phyloP scores from a whole-genome alignment of 2,329 filamentous ascomycete genomes.

The Xylaria sp. region DNA sequence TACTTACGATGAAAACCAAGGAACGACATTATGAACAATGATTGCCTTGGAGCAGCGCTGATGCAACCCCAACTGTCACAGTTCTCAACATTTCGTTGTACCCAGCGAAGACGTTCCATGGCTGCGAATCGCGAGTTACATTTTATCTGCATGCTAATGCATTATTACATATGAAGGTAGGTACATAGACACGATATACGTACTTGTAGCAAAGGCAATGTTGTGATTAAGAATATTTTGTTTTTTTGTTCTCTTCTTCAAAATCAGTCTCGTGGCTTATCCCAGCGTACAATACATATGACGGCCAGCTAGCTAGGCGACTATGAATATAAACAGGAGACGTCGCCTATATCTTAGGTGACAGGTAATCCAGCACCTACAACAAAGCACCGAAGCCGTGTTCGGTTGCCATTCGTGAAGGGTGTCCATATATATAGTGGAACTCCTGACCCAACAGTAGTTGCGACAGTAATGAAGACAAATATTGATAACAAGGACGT shows the following conservation, averaged over 20 bases:
- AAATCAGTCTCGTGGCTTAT: slow-evolving; percentile 3
- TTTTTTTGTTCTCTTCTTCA: neutral
- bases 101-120: neutral
- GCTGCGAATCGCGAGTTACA: neutral
- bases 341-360: slow-evolving; percentile 6
- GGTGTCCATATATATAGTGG: slow-evolving; percentile 5
- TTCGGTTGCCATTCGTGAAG: slow-evolving; percentile 11
- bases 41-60: too few species aligned
- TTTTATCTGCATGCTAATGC: neutral
- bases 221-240: slow-evolving; percentile 3
- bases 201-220: neutral
- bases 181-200: neutral
- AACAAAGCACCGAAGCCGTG: neutral
- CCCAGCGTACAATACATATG: neutral
- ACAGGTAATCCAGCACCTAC: slow-evolving; percentile 10
- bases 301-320: neutral
- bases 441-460: slow-evolving; percentile 7
- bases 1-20: too few species aligned
- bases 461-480: slow-evolving; percentile 14
- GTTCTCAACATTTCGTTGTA: neutral
- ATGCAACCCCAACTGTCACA: neutral
- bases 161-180: too few species aligned
- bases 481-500: slow-evolving; percentile 18
- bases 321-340: slow-evolving; percentile 6
- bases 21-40: too few species aligned